Evolutionary conservation across 768 basidiomycete species (phyloP), one percentile per base, ranked within the genome.

Genomic region (Suillus variegatus): DNA sequence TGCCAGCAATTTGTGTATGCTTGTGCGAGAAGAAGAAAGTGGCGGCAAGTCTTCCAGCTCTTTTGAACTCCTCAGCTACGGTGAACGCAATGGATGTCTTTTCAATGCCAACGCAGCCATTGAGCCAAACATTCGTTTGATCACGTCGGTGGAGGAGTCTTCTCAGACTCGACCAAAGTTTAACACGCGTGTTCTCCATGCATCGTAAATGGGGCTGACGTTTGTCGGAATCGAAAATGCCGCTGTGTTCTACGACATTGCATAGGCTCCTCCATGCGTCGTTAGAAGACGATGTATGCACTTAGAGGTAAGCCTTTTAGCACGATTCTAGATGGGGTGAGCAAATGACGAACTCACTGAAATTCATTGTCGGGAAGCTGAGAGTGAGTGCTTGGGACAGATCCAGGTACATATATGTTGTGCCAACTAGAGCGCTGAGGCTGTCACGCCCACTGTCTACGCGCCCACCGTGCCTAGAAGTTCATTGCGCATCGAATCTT

Each of bases 21-120:
- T 61, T 49, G 18, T 67, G 64, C 18, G 67, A 64, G 25, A 71
- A 71, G 65, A 71, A 70, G 20, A 71, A 71, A 1, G 62, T 65
- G 22, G 69, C 69, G 10, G 65, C 70, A 6, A 70, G 67, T 43
- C 68, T 68, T 10, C 65, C 60, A 13, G 60, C 66, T 25, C 40
- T 40, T 58, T 40, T 41, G 8, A 41, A 28, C 57, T 58, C 57
- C 40, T 58, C 57, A 20, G 40, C 57, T 28, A 58, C 1, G 2
- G 57, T 58, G 57, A 28, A 58, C 3, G 22, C 38, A 2, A 57
- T 25, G 22, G 57, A 58, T 25, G 56, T 58, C 22, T 58, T 58
- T n/a, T 14, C 56, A 10, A 58, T 22, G 14, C 57, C 40, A 2
- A 16, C 18, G 35, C 18, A 25, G 57, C 25, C 57, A 20, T 28